Conservation (phyloP, 345 rosid species). For the Arabis alpina region DNA sequence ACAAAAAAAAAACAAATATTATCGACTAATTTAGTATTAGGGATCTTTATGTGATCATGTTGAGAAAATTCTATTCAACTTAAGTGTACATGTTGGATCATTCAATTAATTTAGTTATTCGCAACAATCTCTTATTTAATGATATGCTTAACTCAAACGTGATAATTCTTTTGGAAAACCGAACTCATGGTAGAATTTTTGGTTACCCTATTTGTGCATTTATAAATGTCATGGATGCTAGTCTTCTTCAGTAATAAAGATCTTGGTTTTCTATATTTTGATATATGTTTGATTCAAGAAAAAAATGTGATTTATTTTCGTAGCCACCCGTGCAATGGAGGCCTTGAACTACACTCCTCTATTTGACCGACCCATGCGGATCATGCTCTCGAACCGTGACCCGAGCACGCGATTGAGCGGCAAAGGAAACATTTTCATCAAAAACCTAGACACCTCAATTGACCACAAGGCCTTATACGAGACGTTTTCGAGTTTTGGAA, state of each 20-base stretch:
- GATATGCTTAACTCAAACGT: no score
- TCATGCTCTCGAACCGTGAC: constrained; percentile 72
- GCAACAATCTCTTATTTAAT: no score
- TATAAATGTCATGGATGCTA: no score
- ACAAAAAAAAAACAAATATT: no score
- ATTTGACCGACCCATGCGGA: constrained; percentile 64
- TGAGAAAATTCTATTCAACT: no score
- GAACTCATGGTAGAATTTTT: neutral
- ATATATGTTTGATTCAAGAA: neutral
- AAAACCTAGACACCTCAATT: constrained; percentile 57
- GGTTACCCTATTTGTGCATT: no score
- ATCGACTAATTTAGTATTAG: no score
- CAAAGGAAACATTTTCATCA: constrained; percentile 65
- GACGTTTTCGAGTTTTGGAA: constrained; percentile 60
- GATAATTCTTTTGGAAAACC: neutral
- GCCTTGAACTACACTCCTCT: constrained; percentile 54
- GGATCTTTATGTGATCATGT: no score
- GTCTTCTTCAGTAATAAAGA: neutral
- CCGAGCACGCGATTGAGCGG: constrained; percentile 65
- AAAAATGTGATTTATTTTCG: neutral
- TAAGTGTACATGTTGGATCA: no score
- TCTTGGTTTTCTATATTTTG: neutral
- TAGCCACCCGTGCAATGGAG: constrained; percentile 69
- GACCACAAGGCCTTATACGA: constrained; percentile 63
- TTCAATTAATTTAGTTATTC: no score